phyloP scores from a whole-genome alignment of 352 stramenopile genomes.

The Elongisporangium undulatum region DNA sequence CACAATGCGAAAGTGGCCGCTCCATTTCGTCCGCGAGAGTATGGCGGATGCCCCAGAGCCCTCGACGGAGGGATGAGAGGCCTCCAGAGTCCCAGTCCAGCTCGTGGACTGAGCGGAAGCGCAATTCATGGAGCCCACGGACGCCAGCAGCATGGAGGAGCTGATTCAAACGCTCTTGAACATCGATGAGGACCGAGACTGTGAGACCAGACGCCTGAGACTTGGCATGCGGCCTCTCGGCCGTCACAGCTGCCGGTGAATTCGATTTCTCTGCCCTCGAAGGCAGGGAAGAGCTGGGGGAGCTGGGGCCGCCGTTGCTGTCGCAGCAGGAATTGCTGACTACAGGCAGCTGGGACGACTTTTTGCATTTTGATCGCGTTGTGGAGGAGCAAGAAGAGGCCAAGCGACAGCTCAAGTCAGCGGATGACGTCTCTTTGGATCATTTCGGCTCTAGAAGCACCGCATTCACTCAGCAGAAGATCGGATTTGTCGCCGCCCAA shows the following conservation, averaged over 20 bases:
- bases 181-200: background rate
- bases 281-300: background rate
- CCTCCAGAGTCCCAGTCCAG: background rate
- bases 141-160: background rate
- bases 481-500: no score
- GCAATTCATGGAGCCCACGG: background rate
- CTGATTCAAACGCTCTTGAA: background rate
- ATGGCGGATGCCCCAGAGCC: background rate
- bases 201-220: background rate
- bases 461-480: no score
- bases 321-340: background rate
- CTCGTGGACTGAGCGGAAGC: background rate
- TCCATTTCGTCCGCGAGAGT: background rate
- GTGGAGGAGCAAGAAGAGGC: background rate
- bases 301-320: background rate
- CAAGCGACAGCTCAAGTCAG: background rate
- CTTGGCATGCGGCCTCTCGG: background rate
- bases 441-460: background rate
- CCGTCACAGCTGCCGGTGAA: background rate
- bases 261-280: background rate
- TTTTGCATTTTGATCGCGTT: background rate
- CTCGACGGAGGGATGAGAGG: background rate
- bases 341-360: background rate
- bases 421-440: background rate
- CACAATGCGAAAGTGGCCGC: no score